Percentiles rank a stretch among this genome's conserved stretches.
Evolutionary conservation across 768 basidiomycete genomes (phyloP).

Genomic region (Cantharellus anzutake): DNA sequence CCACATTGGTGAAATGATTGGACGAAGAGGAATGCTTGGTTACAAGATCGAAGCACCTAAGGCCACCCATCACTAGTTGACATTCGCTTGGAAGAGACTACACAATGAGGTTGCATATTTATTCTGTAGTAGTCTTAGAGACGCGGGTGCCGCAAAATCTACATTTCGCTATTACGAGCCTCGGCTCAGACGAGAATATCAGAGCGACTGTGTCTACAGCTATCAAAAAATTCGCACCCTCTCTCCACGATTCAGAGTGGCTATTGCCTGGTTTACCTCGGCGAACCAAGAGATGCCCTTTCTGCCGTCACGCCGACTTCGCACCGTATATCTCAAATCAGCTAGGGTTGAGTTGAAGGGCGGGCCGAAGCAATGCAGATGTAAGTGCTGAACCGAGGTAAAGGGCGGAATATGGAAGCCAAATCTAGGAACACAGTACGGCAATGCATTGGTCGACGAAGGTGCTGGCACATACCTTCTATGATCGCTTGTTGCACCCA

Average conservation of each 20-base stretch:
- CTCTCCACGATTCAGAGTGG: slow-evolving; percentile 36
- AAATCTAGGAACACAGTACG: slow-evolving; percentile 25
- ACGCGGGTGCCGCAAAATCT: neutral
- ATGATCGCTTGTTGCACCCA: slow-evolving; percentile 20
- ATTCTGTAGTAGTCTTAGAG: neutral
- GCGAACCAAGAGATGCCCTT: slow-evolving; percentile 65
- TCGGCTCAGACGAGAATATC: neutral
- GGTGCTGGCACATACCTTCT: slow-evolving; percentile 23
- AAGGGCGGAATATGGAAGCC: slow-evolving; percentile 75
- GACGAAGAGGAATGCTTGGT: slow-evolving; percentile 59
- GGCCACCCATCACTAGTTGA: neutral
- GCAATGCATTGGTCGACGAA: neutral
- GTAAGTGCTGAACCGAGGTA: slow-evolving; percentile 51
- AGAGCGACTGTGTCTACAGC: neutral
- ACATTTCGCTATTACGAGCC: neutral
- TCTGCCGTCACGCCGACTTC: slow-evolving; percentile 10
- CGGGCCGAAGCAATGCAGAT: slow-evolving; percentile 51
- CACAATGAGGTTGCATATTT: neutral
- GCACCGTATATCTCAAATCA: slow-evolving; percentile 31
- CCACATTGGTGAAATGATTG: slow-evolving; percentile 84
- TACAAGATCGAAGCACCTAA: slow-evolving; percentile 31
- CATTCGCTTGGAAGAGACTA: neutral
- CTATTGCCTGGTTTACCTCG: slow-evolving; percentile 38
- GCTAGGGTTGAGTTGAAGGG: slow-evolving; percentile 32
- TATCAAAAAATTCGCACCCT: slow-evolving; percentile 22